Evolutionary conservation across 768 basidiomycete species (phyloP).

Genomic region (Omphalotus guepiniiformis): DNA sequence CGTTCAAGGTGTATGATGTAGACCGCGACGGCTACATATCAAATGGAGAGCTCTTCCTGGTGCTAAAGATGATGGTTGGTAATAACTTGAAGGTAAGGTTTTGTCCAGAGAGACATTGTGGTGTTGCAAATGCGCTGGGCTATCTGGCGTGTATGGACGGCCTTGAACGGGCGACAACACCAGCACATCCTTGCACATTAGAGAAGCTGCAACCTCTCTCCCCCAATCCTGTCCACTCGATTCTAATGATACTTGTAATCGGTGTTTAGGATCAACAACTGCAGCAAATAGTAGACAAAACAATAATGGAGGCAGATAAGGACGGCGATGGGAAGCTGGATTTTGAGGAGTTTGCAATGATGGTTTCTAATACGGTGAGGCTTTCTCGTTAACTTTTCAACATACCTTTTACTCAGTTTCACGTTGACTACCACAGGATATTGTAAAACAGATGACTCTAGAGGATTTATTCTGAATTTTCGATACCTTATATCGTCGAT

Average conservation of each 20-base stretch:
- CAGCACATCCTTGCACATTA: too few species aligned
- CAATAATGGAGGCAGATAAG: slow-evolving; percentile 99
- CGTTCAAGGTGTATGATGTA: slow-evolving; percentile 99
- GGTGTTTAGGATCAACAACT: slow-evolving; percentile 94
- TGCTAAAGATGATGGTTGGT: slow-evolving; percentile 99
- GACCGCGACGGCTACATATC: slow-evolving; percentile 97
- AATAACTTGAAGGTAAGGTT: slow-evolving; percentile 94
- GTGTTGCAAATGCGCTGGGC: slow-evolving; percentile 5
- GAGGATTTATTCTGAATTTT: slow-evolving; percentile 77
- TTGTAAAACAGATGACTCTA: slow-evolving; percentile 98
- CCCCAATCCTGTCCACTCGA: too few species aligned
- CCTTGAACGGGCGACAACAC: too few species aligned
- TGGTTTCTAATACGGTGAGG: slow-evolving; percentile 94
- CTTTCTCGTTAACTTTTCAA: slow-evolving; percentile 1
- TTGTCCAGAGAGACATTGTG: too few species aligned
- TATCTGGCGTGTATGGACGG: slow-evolving; percentile 6
- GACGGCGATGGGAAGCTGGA: slow-evolving; percentile 96
- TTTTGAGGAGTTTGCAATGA: slow-evolving; percentile 95
- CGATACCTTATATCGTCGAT: neutral
- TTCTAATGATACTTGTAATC: too few species aligned
- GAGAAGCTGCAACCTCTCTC: too few species aligned
- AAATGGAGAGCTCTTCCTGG: slow-evolving; percentile 96
- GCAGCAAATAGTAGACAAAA: slow-evolving; percentile 99
- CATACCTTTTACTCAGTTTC: slow-evolving; percentile 1
- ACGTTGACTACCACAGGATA: slow-evolving; percentile 63